These are phyloP conservation scores for Fusarium sublunatum DNA, from an alignment of 2,329 filamentous ascomycete species.

Conservation along the genomic window DNA sequence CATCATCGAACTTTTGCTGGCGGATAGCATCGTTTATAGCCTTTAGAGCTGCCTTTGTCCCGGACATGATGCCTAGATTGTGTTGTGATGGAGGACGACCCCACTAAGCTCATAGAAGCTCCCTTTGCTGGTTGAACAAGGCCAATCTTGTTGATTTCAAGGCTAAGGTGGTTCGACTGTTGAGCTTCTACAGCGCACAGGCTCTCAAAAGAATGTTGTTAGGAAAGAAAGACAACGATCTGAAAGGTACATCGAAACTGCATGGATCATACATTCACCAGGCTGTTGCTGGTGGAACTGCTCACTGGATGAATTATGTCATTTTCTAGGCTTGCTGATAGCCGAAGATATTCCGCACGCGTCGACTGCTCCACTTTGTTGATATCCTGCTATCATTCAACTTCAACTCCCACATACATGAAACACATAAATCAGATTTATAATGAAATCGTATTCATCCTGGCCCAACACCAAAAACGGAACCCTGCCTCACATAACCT, in stretches of 20 bases:
- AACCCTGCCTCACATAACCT: too few relatives aligned
- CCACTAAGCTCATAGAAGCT: conserved; percentile 30
- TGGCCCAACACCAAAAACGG: too few relatives aligned
- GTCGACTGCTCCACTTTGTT: background rate
- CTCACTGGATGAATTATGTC: conserved; percentile 32
- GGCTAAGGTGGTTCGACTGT: background rate
- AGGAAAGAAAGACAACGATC: background rate
- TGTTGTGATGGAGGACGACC: conserved; percentile 29
- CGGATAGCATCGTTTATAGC: conserved; percentile 82
- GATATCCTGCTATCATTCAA: background rate
- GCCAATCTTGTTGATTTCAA: background rate
- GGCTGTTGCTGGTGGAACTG: conserved; percentile 17
- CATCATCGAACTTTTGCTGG: conserved; percentile 81
- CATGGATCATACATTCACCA: conserved; percentile 20
- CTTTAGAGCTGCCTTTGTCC: conserved; percentile 80
- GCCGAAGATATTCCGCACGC: conserved; percentile 27
- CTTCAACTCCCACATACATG: background rate
- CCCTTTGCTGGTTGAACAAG: background rate
- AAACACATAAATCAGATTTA: background rate
- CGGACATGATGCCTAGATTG: conserved; percentile 57
- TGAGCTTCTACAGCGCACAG: background rate
- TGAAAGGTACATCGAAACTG: background rate
- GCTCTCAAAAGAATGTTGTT: background rate
- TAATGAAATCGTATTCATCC: too few relatives aligned
- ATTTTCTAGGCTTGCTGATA: conserved; percentile 15